Evolutionary conservation across 176 grass and related monocot genomes (phyloP).

Genomic region (Zea luxurians): DNA sequence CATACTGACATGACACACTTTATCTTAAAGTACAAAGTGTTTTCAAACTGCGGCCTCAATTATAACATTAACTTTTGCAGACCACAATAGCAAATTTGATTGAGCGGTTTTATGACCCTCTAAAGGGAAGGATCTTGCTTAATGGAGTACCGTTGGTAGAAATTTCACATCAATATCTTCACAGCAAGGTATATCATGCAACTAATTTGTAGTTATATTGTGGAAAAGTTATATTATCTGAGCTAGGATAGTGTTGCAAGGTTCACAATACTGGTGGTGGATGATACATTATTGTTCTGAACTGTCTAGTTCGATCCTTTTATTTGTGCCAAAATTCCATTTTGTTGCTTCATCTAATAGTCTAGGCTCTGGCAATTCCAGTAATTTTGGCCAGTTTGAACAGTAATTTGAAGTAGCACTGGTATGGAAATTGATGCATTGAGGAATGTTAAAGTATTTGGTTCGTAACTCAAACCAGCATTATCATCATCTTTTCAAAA

Average conservation of each 20-base stretch:
- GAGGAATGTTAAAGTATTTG: conserved; percentile 6
- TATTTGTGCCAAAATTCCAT: not conserved
- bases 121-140: conserved; percentile 83
- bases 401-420: not conserved
- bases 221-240: conserved; percentile 18
- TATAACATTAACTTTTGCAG: conserved; percentile 47
- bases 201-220: not conserved
- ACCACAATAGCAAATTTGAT: conserved; percentile 99
- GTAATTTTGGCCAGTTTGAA: not conserved
- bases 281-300: conserved; percentile 25
- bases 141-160: conserved; percentile 79
- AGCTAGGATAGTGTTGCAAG: conserved; percentile 6
- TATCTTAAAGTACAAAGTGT: conserved; percentile 18
- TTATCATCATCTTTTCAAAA: not conserved
- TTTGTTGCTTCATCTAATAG: not conserved
- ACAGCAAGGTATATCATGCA: conserved; percentile 64
- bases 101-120: conserved; percentile 95
- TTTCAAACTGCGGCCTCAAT: not conserved
- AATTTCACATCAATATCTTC: conserved; percentile 83
- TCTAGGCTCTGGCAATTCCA: not conserved
- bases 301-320: conserved; percentile 16
- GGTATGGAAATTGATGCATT: conserved; percentile 5
- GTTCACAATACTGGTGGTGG: conserved; percentile 17
- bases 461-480: not conserved
- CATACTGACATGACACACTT: conserved; percentile 11